A percentile compares a stretch with the other conserved stretches of the same genome.
These are phyloP conservation scores for Vitis riparia DNA, from an alignment of 164 flowering plant species.

Conservation along the genomic window DNA sequence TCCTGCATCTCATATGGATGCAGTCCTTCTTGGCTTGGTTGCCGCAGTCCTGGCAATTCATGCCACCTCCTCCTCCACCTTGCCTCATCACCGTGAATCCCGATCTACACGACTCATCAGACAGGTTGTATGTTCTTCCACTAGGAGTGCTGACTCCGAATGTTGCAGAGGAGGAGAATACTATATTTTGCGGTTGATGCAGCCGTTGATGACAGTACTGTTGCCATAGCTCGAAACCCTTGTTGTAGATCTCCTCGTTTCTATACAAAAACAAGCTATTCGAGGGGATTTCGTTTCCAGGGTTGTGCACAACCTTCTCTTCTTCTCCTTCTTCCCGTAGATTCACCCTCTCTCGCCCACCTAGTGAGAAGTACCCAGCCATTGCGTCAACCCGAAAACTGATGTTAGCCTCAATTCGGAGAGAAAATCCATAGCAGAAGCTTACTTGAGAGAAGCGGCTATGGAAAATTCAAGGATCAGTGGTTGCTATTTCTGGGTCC, in stretches of 20 bases:
- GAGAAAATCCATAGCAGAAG: conserved; percentile 45
- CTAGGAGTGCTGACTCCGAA: conserved; percentile 17
- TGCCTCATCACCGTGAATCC: conserved; percentile 25
- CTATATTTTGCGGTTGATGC: conserved; percentile 8
- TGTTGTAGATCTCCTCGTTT: conserved; percentile 48
- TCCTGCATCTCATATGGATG: conserved; percentile 58
- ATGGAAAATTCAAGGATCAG: no score
- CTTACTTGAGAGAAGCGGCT: not conserved
- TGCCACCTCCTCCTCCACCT: conserved; percentile 22
- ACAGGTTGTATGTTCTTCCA: conserved; percentile 14
- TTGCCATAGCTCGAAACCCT: conserved; percentile 66
- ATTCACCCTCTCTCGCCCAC: conserved; percentile 24
- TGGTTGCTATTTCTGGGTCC: not conserved
- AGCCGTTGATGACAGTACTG: conserved; percentile 31
- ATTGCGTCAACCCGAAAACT: conserved; percentile 27
- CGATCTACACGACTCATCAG: conserved; percentile 22
- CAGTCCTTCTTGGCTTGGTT: conserved; percentile 85
- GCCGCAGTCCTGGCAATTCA: conserved; percentile 77
- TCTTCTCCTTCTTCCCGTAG: conserved; percentile 5
- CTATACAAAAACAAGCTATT: conserved; percentile 36
- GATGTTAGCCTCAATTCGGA: conserved; percentile 28
- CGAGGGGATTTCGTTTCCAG: conserved; percentile 17
- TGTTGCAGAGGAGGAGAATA: conserved; percentile 13
- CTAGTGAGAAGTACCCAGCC: conserved; percentile 63
- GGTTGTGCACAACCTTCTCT: not conserved